Evolutionary conservation across 495 filamentous ascomycete genomes (phyloP), one percentile per base, ranked within the genome.

Genomic region (Aspergillus funiculosus): DNA sequence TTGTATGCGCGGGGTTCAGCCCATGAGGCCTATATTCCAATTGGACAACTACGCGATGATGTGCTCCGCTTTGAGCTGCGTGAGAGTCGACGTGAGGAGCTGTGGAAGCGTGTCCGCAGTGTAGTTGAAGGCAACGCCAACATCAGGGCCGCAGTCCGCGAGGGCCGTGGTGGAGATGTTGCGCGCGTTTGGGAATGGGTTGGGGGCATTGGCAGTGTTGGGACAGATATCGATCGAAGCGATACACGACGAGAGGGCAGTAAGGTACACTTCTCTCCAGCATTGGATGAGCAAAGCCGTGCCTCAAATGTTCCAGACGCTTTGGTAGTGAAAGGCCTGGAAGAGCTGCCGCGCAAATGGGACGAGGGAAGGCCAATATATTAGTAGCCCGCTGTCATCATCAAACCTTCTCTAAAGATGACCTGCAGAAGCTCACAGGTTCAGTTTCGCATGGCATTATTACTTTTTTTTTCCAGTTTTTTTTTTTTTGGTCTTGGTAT

Each of bases 101-200:
- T 98, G 15, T 97, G 92, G 92, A 72, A 78, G 38, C 78, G 79
- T 25, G 92, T 98, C 24, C 75, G 77, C 44, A 76, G 71, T 18
- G 82, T 96, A 30, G 89, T 98, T 2, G 94, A 97, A 69, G 79
- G 78, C 57, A 98, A 98, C 56, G 82, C 87, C 41, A 98, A 98
- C 56, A 86, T 98, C 6, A 77, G 92, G 25, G 85, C 87, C 0
- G 81, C 84, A 18, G 85, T 92, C 46, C 75, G 89, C 15, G 90
- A 97, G 66, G 77, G 82, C 30, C 74, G 81, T 37, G 85, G 77
- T 51, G 92, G 92, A 13, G 92, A 99, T 60, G 79, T 96, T 39
- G 81, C 85, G 10, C 76, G 87, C 36, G 82, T 86, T 13, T 99
- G 92, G 92, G 91, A 95, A 61, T 99, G 92, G 92, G 90, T 95